Percentiles rank a stretch among this genome's conserved stretches.
phyloP scores from a whole-genome alignment of 2,329 filamentous ascomycete species.

The Pseudogymnoascus sp. region DNA sequence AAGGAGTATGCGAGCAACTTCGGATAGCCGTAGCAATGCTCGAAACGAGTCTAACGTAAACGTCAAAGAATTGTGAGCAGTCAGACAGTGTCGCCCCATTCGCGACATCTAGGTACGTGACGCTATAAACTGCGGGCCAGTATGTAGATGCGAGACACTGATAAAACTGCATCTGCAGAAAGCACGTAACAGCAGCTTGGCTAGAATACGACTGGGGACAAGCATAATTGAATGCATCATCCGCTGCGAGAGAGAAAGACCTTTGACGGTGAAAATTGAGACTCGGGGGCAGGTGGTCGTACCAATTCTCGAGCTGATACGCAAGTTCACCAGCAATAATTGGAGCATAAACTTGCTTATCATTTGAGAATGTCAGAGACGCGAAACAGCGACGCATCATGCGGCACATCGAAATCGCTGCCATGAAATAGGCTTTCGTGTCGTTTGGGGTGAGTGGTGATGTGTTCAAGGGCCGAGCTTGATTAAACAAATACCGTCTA shows the following conservation, averaged over 20 bases:
- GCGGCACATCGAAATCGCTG: too few relatives aligned
- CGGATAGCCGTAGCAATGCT: background rate
- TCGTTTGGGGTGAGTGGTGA: too few relatives aligned
- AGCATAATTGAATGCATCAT: background rate
- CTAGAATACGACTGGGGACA: background rate
- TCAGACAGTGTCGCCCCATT: background rate
- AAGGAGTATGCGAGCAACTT: background rate
- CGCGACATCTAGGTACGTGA: constrained; percentile 5
- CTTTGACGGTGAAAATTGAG: background rate
- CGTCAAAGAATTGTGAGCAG: constrained; percentile 12
- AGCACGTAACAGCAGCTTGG: background rate
- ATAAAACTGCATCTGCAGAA: constrained; percentile 25
- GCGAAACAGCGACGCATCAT: too few relatives aligned
- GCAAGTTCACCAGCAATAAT: constrained; percentile 27
- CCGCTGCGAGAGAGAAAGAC: background rate
- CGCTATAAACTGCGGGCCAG: constrained; percentile 25
- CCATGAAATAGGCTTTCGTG: too few relatives aligned
- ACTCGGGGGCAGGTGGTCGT: constrained; percentile 18
- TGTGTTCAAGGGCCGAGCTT: too few relatives aligned
- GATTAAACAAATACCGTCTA: too few relatives aligned
- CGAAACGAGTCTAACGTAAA: constrained; percentile 4
- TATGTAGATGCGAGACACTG: constrained; percentile 26
- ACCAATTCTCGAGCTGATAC: constrained; percentile 30
- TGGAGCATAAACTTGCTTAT: constrained; percentile 23
- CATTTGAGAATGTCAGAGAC: constrained; percentile 15